Evolutionary conservation across 164 flowering plant species (phyloP).

Genomic region (Echeveria elegans): DNA sequence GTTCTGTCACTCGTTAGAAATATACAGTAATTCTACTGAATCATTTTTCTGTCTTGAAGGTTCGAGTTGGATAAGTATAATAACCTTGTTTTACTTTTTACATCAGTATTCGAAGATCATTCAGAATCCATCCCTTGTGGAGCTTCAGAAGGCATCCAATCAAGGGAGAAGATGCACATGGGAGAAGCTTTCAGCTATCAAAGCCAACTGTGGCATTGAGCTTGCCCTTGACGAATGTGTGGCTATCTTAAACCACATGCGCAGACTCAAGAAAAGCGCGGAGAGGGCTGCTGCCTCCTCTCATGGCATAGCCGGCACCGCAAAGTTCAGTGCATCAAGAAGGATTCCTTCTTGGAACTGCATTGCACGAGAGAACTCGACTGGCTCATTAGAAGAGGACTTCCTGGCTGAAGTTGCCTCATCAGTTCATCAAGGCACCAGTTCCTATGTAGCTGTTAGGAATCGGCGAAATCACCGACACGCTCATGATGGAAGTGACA

Average conservation of each 20-base stretch:
- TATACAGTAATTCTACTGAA: no score
- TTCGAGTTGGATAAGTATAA: not conserved
- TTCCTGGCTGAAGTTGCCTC: conserved; percentile 33
- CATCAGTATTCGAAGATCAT: conserved; percentile 78
- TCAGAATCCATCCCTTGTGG: conserved; percentile 74
- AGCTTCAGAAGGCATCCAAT: conserved; percentile 87
- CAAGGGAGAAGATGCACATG: conserved; percentile 97
- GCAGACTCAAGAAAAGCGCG: conserved; percentile 85
- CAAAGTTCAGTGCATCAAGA: conserved; percentile 64
- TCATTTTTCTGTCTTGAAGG: not conserved
- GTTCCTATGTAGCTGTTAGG: conserved; percentile 25
- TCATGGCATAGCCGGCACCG: conserved; percentile 41
- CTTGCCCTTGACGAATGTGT: conserved; percentile 95
- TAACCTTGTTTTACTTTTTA: not conserved
- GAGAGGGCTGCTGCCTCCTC: conserved; percentile 83
- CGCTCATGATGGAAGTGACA: conserved; percentile 72
- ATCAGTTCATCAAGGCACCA: conserved; percentile 33
- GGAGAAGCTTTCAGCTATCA: conserved; percentile 97
- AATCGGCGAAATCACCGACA: conserved; percentile 26
- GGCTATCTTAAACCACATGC: conserved; percentile 90
- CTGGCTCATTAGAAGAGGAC: conserved; percentile 91
- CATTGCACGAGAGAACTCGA: conserved; percentile 91
- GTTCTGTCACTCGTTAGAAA: no score
- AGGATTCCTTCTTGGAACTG: conserved; percentile 98
- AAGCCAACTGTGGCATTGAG: conserved; percentile 93